Conservation (phyloP, 2,329 filamentous ascomycete species). For the Botryotinia globosa region DNA sequence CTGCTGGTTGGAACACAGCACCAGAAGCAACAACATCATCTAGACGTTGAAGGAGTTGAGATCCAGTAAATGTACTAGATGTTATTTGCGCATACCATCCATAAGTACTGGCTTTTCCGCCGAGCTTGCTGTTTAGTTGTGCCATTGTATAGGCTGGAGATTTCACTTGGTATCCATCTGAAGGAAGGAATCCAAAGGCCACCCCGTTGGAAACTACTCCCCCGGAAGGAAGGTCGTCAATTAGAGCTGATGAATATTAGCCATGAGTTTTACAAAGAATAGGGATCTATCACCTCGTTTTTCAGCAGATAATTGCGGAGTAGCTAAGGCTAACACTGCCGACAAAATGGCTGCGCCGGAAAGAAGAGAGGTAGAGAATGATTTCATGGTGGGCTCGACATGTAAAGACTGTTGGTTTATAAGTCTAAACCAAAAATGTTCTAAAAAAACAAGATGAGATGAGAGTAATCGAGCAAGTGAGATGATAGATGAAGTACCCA, state of each 20-base stretch:
- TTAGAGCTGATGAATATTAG: background rate
- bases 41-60: slow-evolving; percentile 15
- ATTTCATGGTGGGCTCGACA: slow-evolving; percentile 10
- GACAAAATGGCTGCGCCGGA: slow-evolving; percentile 2
- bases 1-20: slow-evolving; percentile 20
- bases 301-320: background rate
- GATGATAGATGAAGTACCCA: background rate
- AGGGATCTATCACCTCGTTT: slow-evolving; percentile 2
- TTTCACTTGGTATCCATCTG: slow-evolving; percentile 14
- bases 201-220: slow-evolving; percentile 21
- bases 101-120: slow-evolving; percentile 18
- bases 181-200: slow-evolving; percentile 21
- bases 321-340: background rate
- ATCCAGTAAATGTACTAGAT: slow-evolving; percentile 9
- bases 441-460: background rate
- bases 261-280: background rate
- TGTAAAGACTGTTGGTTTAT: background rate
- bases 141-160: slow-evolving; percentile 21
- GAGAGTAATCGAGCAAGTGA: background rate
- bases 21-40: slow-evolving; percentile 21
- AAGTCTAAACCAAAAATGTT: background rate
- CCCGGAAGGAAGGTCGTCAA: slow-evolving; percentile 10
- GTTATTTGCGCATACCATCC: slow-evolving; percentile 20
- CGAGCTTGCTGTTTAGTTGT: slow-evolving; percentile 18
- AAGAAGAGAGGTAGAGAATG: slow-evolving; percentile 7